Evolutionary conservation across 2,329 filamentous ascomycete species (phyloP).

Genomic region (Ophiostoma sp.): DNA sequence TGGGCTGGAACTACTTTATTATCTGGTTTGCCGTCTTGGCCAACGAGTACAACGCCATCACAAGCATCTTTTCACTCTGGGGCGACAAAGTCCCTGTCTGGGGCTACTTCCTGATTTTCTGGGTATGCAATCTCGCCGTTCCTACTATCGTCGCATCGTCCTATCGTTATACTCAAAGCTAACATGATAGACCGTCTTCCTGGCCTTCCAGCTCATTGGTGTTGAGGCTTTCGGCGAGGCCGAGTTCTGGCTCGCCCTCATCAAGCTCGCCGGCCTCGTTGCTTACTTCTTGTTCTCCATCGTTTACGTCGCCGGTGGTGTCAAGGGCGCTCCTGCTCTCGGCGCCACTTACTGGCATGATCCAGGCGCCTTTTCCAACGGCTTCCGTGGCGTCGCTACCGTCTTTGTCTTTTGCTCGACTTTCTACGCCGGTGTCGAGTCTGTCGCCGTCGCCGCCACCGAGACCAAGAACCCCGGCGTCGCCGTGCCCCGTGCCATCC

Average conservation of each 20-base stretch:
- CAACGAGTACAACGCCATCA: conserved; percentile 67
- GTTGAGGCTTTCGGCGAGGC: conserved; percentile 72
- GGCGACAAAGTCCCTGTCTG: conserved; percentile 55
- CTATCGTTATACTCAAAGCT: neutral
- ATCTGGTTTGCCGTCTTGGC: conserved; percentile 61
- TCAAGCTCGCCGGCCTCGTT: conserved; percentile 65
- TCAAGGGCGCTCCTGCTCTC: conserved; percentile 54
- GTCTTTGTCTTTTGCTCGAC: conserved; percentile 66
- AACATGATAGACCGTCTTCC: conserved; percentile 47
- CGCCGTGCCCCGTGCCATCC: conserved; percentile 54
- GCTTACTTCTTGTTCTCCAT: conserved; percentile 72
- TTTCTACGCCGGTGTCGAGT: conserved; percentile 63
- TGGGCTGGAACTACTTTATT: conserved; percentile 68
- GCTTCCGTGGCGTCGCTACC: conserved; percentile 59
- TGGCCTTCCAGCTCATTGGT: conserved; percentile 63
- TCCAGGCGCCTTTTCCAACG: conserved; percentile 65
- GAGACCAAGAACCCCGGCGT: conserved; percentile 54
- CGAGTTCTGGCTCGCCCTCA: conserved; percentile 71
- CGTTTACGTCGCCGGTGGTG: conserved; percentile 64
- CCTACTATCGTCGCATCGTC: no score
- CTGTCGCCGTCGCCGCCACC: conserved; percentile 58
- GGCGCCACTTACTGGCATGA: conserved; percentile 68
- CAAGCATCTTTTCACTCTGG: conserved; percentile 63
- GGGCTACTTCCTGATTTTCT: conserved; percentile 70
- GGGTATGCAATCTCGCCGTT: conserved; percentile 41